These are phyloP conservation scores for Tulasnella sp. DNA, from an alignment of 768 basidiomycete species.

Conservation along the genomic window DNA sequence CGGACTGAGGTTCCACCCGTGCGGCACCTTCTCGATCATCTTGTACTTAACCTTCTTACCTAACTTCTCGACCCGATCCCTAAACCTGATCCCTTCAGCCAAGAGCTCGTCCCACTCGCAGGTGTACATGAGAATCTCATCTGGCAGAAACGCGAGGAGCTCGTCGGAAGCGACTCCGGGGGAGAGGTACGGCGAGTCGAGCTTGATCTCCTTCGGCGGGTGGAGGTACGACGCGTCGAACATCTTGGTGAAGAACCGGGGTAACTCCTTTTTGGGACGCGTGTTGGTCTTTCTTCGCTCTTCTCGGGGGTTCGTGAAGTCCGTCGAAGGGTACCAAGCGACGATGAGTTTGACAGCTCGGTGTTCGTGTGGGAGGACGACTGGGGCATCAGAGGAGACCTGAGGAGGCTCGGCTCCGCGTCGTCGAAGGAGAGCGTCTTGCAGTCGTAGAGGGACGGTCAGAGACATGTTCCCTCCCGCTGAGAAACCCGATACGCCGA, in stretches of 20 bases:
- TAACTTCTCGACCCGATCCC: constrained; percentile 11
- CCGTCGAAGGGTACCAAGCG: constrained; percentile 18
- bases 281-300: constrained; percentile 7
- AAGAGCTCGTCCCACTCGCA: constrained; percentile 20
- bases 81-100: constrained; percentile 17
- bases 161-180: constrained; percentile 17
- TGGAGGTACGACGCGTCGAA: constrained; percentile 20
- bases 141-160: constrained; percentile 16
- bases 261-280: constrained; percentile 14
- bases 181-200: constrained; percentile 15
- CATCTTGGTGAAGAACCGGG: constrained; percentile 15
- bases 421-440: constrained; percentile 11
- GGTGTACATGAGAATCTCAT: constrained; percentile 15
- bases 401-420: neutral
- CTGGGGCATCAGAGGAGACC: neutral
- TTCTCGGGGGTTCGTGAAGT: constrained; percentile 16
- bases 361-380: neutral
- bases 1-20: constrained; percentile 17
- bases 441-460: constrained; percentile 13
- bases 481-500: constrained; percentile 19
- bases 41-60: constrained; percentile 14
- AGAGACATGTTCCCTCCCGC: constrained; percentile 21
- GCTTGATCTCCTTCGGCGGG: constrained; percentile 5
- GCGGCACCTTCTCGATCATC: constrained; percentile 18
- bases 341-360: constrained; percentile 14